Conservation (phyloP, 129 eudicot genomes). For the Saposhnikovia divaricata region DNA sequence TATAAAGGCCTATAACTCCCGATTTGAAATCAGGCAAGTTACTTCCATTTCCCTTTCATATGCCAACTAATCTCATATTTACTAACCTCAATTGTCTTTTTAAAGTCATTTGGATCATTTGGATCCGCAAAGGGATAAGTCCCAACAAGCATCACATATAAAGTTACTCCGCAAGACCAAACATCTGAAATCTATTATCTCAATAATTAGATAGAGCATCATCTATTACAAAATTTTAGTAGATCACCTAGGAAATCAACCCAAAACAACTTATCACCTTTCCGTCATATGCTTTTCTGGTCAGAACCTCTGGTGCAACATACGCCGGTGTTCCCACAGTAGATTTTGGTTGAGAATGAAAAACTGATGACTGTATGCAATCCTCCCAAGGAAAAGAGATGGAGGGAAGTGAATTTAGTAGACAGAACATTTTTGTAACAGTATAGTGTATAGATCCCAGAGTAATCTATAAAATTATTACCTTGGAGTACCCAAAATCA, state of each 20-base stretch:
- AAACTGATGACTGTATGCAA: too few species aligned
- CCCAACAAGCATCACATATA: constrained; percentile 72
- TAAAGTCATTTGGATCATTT: constrained; percentile 48
- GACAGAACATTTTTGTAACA: too few species aligned
- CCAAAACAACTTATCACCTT: constrained; percentile 35
- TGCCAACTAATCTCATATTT: background rate
- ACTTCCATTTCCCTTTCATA: background rate
- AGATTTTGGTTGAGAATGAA: too few species aligned
- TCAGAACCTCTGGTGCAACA: constrained; percentile 71
- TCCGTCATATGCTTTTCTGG: constrained; percentile 60
- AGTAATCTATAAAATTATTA: too few species aligned
- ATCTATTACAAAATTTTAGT: background rate
- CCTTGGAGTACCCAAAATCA: too few species aligned
- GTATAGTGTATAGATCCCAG: too few species aligned
- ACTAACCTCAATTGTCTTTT: constrained; percentile 46
- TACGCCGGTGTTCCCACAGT: constrained; percentile 84
- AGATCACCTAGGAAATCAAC: background rate
- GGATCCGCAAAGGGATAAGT: constrained; percentile 76
- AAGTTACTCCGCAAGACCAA: constrained; percentile 79
- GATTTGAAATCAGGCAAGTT: background rate
- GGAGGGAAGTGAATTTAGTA: too few species aligned
- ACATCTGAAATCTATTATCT: constrained; percentile 64
- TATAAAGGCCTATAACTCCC: background rate
- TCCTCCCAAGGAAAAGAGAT: too few species aligned
- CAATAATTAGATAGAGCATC: constrained; percentile 10